Conservation (phyloP, 805 yeast genomes). For the Candida saitoana region DNA sequence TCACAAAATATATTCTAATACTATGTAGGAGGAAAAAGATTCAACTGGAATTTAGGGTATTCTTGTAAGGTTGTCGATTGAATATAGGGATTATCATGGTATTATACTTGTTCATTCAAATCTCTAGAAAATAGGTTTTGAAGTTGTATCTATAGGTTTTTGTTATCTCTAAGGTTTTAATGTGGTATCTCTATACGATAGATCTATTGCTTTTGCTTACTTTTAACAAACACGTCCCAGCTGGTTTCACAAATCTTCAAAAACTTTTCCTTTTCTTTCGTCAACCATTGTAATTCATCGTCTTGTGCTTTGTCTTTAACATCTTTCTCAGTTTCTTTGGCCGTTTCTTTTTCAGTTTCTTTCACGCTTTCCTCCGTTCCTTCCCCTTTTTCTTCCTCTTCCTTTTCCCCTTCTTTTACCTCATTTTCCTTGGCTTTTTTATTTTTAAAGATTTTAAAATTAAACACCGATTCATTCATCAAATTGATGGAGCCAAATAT, state of each 20-base stretch:
- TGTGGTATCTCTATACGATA: no score
- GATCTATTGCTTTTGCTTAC: neutral
- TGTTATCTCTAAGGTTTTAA: no score
- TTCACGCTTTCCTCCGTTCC: neutral
- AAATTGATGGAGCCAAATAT: constrained; percentile 35
- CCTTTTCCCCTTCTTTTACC: constrained; percentile 1
- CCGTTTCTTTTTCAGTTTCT: neutral
- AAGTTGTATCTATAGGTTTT: no score
- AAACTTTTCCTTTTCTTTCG: constrained; percentile 34
- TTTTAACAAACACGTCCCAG: constrained; percentile 36
- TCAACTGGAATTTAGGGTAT: no score
- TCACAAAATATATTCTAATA: no score
- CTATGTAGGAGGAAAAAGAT: no score
- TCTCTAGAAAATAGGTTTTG: neutral
- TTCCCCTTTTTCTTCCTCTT: constrained; percentile 2
- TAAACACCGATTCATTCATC: constrained; percentile 34
- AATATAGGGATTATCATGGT: no score
- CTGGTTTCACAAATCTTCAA: constrained; percentile 41
- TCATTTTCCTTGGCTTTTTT: constrained; percentile 2
- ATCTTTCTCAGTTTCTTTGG: neutral
- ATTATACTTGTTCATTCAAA: no score
- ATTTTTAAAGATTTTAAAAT: constrained; percentile 27
- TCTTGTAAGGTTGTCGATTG: no score
- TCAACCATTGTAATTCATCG: constrained; percentile 12
- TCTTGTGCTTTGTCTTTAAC: constrained; percentile 1